Conservation (phyloP, 768 basidiomycete species). For the Pulveroboletus sp. region DNA sequence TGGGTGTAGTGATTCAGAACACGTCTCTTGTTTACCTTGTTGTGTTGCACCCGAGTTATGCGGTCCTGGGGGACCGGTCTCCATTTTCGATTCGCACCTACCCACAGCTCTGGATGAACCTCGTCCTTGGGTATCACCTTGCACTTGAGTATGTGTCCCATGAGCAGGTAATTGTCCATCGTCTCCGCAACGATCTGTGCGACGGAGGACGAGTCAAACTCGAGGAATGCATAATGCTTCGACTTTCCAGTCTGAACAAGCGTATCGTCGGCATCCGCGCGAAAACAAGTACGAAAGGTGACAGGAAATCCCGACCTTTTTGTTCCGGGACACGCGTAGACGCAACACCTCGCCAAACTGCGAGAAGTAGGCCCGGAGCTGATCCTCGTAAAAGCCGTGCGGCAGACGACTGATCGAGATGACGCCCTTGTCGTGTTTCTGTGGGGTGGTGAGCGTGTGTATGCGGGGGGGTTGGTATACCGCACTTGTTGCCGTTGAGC, state of each 20-base stretch:
- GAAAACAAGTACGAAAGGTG: not conserved
- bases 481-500: slow-evolving; percentile 66
- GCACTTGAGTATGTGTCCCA: slow-evolving; percentile 91
- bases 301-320: slow-evolving; percentile 53
- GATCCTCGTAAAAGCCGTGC: slow-evolving; percentile 96
- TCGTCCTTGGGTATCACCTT: slow-evolving; percentile 85
- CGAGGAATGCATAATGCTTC: slow-evolving; percentile 96
- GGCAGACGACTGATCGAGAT: slow-evolving; percentile 88
- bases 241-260: slow-evolving; percentile 77
- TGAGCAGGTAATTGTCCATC: slow-evolving; percentile 97
- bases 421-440: slow-evolving; percentile 73
- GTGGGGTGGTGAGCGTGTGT: not conserved
- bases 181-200: slow-evolving; percentile 96
- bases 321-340: slow-evolving; percentile 86
- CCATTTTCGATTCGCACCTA: slow-evolving; percentile 96
- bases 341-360: slow-evolving; percentile 93
- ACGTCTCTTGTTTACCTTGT: slow-evolving; percentile 53
- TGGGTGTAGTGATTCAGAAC: not conserved
- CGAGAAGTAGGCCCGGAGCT: slow-evolving; percentile 87
- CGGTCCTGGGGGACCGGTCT: slow-evolving; percentile 68
- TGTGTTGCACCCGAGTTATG: slow-evolving; percentile 67
- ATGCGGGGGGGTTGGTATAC: not conserved
- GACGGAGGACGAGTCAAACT: slow-evolving; percentile 84
- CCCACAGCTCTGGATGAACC: slow-evolving; percentile 91
- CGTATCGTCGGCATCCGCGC: not conserved